Percentiles rank a stretch among this genome's conserved stretches.
Evolutionary conservation across 75 land plant genomes (phyloP).

Genomic region (Isoetes taiwanensis): DNA sequence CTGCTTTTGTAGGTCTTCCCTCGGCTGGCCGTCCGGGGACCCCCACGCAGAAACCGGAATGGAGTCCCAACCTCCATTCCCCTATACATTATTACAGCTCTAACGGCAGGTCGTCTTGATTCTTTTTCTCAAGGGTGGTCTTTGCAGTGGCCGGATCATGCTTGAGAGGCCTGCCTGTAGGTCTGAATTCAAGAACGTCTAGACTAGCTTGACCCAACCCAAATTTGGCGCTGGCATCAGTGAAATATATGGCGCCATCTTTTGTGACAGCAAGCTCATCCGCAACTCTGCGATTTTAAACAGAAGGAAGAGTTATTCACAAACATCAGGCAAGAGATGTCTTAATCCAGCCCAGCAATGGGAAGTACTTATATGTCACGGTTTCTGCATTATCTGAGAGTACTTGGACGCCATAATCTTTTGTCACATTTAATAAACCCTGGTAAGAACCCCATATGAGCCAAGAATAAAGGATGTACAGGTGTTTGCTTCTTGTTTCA

Average conservation of each 20-base stretch:
- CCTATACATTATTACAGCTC: too few relatives aligned
- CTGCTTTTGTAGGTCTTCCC: too few relatives aligned
- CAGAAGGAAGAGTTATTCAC: too few relatives aligned
- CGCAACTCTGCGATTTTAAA: conserved; percentile 44
- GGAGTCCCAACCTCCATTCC: too few relatives aligned
- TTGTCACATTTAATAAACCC: conserved; percentile 46
- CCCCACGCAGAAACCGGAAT: too few relatives aligned
- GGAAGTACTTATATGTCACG: conserved; percentile 28
- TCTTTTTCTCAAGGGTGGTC: too few relatives aligned
- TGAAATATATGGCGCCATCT: conserved; percentile 68
- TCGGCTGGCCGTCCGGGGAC: too few relatives aligned
- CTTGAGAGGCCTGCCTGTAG: conserved; percentile 61
- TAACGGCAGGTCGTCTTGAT: too few relatives aligned
- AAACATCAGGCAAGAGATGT: not conserved
- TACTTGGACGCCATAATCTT: conserved; percentile 23
- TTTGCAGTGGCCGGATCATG: conserved; percentile 36
- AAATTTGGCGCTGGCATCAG: conserved; percentile 47
- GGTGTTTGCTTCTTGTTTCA: too few relatives aligned
- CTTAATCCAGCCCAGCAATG: not conserved
- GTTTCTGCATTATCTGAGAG: conserved; percentile 40
- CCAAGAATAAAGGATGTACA: too few relatives aligned
- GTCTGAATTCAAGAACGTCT: conserved; percentile 47
- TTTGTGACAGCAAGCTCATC: conserved; percentile 46
- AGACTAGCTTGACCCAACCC: conserved; percentile 18
- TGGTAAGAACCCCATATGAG: conserved; percentile 11